Evolutionary conservation across 495 filamentous ascomycete species (phyloP), one percentile per base, ranked within the genome.

Genomic region (Xylaria grammica): DNA sequence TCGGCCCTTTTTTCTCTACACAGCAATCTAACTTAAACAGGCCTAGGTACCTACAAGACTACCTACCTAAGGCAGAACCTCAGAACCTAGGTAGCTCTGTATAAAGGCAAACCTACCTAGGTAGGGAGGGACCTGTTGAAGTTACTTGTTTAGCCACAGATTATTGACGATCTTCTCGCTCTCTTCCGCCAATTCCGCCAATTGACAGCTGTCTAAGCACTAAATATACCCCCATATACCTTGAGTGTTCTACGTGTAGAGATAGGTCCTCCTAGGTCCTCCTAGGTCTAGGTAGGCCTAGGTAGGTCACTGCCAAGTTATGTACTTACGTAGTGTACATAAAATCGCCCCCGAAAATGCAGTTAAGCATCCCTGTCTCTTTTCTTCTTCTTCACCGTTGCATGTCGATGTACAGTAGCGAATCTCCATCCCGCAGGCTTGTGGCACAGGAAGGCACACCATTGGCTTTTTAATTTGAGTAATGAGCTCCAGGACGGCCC

Each of bases 351-450:
- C 56, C 17, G 42, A 20, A 22, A 36, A 24, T 34, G 56, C 42
- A 59, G 56, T 40, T 48, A 29, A 59, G 29, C 42, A 59, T 19
- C 56, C 56, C 40, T 63, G 20, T 20, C 50, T 34, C n/a, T 34
- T 34, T 36, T 44, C 15, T 27, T 55, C 60, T 27, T 55, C 60
- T 45, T 62, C 50, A 54, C 60, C 36, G 36, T 50, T 62, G 55
- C 26, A 59, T 59, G 42, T 58, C 40, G 55, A 58, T 38, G 55
- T 32, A n/a, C n/a, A n/a, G n/a, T n/a, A 56, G 19, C 36, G 10
- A 24, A 15, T 29, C 24, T 15, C 29, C 19, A 46, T 45, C 27
- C 40, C 51, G 20, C 48, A n/a, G 15, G 50, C 38, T n/a, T 55
- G 36, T 13, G 7, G 38, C 27, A n/a, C 36, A 62, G 36, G 34